Evolutionary conservation across 2,329 filamentous ascomycete species (phyloP).

Genomic region (Ascochyta fabae): DNA sequence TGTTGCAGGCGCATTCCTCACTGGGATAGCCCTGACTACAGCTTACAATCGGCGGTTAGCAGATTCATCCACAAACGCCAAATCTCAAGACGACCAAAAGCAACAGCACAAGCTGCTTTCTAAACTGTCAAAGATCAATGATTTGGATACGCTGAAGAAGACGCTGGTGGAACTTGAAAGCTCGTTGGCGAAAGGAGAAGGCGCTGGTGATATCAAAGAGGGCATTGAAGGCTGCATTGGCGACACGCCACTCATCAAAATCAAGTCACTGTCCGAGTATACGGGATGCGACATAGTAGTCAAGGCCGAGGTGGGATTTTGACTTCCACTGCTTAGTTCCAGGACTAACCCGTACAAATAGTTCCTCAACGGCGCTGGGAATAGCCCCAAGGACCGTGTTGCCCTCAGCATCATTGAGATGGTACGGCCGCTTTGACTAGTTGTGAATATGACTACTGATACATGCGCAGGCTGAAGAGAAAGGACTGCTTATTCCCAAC

Average conservation of each 20-base stretch:
- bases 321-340: background rate
- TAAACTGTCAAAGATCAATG: conserved; percentile 32
- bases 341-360: conserved; percentile 29
- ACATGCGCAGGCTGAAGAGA: conserved; percentile 69
- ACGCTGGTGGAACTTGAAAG: conserved; percentile 28
- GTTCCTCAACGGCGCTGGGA: conserved; percentile 93
- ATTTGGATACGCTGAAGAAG: conserved; percentile 34
- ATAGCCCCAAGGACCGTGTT: conserved; percentile 93
- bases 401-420: conserved; percentile 85
- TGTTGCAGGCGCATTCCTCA: conserved; percentile 74
- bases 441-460: conserved; percentile 12
- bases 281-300: conserved; percentile 90
- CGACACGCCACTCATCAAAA: conserved; percentile 86
- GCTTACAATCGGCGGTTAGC: conserved; percentile 24
- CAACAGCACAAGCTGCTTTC: conserved; percentile 30
- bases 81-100: conserved; percentile 24
- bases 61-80: conserved; percentile 25
- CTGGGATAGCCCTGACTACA: conserved; percentile 73
- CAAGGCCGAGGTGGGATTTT: conserved; percentile 75
- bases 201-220: conserved; percentile 61
- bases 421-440: conserved; percentile 42
- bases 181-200: conserved; percentile 17
- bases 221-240: conserved; percentile 94
- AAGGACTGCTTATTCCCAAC: conserved; percentile 76
- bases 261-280: conserved; percentile 82